These are phyloP conservation scores for Tylopilus balloui DNA, from an alignment of 768 basidiomycete species.

Conservation along the genomic window DNA sequence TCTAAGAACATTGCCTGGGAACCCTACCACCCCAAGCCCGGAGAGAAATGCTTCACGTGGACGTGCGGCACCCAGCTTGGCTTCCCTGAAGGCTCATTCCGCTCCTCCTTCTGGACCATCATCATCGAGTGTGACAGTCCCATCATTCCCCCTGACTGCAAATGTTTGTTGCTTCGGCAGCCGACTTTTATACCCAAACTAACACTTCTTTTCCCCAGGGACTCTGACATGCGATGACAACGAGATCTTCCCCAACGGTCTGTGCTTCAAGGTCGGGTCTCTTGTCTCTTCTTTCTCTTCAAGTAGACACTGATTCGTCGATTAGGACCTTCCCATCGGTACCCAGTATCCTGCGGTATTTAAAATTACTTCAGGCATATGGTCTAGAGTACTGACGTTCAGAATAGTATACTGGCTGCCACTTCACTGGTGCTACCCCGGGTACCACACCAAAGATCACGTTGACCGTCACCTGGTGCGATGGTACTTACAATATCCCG, in stretches of 20 bases:
- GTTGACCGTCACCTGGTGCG: neutral
- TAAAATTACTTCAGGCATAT: neutral
- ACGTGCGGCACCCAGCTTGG: constrained; percentile 1
- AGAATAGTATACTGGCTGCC: neutral
- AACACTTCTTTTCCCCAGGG: neutral
- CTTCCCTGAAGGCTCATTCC: neutral
- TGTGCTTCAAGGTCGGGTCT: constrained; percentile 3
- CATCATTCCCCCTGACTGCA: neutral
- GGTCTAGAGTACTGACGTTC: neutral
- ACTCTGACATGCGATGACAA: constrained; percentile 3
- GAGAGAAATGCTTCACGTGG: neutral
- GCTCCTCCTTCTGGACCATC: constrained; percentile 8
- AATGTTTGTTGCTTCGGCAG: neutral
- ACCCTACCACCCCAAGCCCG: neutral
- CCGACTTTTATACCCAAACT: neutral
- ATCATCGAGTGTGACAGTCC: constrained; percentile 8
- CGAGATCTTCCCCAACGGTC: neutral
- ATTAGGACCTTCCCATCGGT: neutral
- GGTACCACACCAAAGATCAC: neutral
- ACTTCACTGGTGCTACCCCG: neutral
- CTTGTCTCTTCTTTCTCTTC: neutral
- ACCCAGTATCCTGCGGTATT: neutral
- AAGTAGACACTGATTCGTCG: neutral
- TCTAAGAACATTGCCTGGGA: constrained; percentile 1
- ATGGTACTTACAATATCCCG: neutral